Conservation (phyloP, 108 stramenopile species). For the Aureococcus anophagefferens region DNA sequence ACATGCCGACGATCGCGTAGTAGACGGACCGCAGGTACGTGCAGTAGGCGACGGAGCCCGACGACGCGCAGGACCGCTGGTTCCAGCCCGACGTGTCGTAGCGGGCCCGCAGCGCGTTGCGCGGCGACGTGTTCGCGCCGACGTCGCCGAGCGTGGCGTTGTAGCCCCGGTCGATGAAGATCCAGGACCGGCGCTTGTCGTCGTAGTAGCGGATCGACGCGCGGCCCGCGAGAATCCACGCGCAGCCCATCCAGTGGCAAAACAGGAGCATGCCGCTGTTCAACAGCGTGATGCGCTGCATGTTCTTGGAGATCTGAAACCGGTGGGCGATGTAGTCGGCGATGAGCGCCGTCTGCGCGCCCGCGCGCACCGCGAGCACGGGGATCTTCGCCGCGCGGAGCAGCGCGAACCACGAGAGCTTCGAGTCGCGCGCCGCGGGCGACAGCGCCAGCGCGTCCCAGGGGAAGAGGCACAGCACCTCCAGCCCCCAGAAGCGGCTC, state of each 20-base stretch:
- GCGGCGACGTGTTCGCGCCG: too few species aligned
- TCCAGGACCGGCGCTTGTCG: not conserved
- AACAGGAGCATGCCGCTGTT: slow-evolving; percentile 30
- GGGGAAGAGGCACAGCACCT: slow-evolving; percentile 23
- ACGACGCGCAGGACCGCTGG: not conserved
- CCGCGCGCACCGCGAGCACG: not conserved
- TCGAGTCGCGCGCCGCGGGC: not conserved
- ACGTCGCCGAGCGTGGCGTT: too few species aligned
- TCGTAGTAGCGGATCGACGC: slow-evolving; percentile 6
- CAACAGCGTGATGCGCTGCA: slow-evolving; percentile 23
- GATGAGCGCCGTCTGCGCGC: not conserved
- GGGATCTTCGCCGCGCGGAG: not conserved
- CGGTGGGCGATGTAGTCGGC: not conserved
- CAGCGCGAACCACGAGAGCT: not conserved
- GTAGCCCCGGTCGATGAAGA: too few species aligned
- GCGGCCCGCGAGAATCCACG: slow-evolving; percentile 26
- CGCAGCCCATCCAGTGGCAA: slow-evolving; percentile 38
- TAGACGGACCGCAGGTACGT: slow-evolving; percentile 38
- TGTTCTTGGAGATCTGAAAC: not conserved
- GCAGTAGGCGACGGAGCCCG: not conserved
- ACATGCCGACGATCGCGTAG: slow-evolving; percentile 42
- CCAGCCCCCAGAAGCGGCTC: slow-evolving; percentile 7
- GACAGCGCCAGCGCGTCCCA: slow-evolving; percentile 22
- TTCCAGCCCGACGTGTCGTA: slow-evolving; percentile 21
- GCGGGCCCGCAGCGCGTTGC: slow-evolving; percentile 6